A percentile compares a stretch with the other conserved stretches of the same genome.
phyloP scores from a whole-genome alignment of 2,329 filamentous ascomycete species.

The Drechslerella coelobrocha region DNA sequence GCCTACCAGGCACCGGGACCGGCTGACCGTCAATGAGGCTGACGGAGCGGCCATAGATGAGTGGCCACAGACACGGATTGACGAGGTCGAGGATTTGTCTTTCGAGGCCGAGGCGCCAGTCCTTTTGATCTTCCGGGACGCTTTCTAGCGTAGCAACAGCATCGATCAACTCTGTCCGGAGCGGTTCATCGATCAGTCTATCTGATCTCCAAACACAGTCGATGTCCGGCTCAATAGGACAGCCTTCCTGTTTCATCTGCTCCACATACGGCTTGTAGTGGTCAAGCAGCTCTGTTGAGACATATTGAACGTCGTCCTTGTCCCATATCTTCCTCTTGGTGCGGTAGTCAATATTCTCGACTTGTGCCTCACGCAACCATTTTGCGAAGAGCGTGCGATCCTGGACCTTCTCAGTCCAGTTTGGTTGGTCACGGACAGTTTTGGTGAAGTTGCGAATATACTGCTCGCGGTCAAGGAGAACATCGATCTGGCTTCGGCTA shows the following conservation, averaged over 20 bases:
- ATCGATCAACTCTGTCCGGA: constrained; percentile 20
- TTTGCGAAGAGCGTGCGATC: not conserved
- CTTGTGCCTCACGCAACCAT: not conserved
- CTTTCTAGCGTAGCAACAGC: constrained; percentile 60
- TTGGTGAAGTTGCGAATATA: not conserved
- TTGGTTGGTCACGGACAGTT: not conserved
- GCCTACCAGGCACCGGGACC: too few species aligned
- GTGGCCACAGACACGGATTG: constrained; percentile 69
- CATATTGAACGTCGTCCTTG: not conserved
- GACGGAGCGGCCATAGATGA: constrained; percentile 62
- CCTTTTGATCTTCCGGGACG: constrained; percentile 62
- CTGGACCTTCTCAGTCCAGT: not conserved
- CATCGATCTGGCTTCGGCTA: not conserved
- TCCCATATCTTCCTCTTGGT: constrained; percentile 5
- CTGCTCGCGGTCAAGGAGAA: not conserved
- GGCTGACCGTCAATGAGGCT: not conserved
- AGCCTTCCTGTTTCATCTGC: not conserved
- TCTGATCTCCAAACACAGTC: constrained; percentile 33
- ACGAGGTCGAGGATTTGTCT: constrained; percentile 68
- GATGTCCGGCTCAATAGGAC: constrained; percentile 15
- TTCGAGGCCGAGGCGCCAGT: constrained; percentile 69
- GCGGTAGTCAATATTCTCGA: not conserved
- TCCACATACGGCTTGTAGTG: constrained; percentile 13
- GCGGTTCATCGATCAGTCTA: constrained; percentile 13
- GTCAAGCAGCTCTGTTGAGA: constrained; percentile 14